Percentiles rank a stretch among this genome's conserved stretches.
Evolutionary conservation across 371 early-diverging fungal genomes (phyloP).

Genomic region (Lichtheimia corymbifera): DNA sequence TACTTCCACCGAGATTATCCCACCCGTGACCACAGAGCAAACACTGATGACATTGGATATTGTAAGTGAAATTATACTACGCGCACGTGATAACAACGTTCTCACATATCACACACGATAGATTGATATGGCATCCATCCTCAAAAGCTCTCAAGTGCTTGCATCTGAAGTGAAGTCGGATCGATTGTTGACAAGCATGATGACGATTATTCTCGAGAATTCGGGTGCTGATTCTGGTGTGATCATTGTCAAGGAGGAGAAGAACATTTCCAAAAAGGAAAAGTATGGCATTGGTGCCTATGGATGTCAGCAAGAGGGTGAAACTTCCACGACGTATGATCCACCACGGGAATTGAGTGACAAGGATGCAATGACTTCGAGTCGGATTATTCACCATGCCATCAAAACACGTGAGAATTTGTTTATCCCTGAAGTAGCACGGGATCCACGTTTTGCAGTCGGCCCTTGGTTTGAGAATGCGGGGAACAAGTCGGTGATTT

Average conservation of each 20-base stretch:
- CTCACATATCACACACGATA: neutral
- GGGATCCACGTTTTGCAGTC: slow-evolving; percentile 43
- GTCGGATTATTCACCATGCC: slow-evolving; percentile 40
- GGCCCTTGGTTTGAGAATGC: slow-evolving; percentile 50
- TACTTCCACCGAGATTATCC: slow-evolving; percentile 10
- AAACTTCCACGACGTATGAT: slow-evolving; percentile 36
- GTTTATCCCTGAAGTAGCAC: slow-evolving; percentile 38
- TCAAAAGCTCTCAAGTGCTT: slow-evolving; percentile 50
- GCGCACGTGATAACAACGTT: neutral
- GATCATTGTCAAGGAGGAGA: slow-evolving; percentile 42
- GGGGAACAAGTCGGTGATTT: slow-evolving; percentile 55
- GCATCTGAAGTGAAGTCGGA: slow-evolving; percentile 50
- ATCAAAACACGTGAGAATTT: slow-evolving; percentile 46
- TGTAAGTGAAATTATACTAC: slow-evolving; percentile 16
- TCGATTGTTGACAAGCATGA: slow-evolving; percentile 38
- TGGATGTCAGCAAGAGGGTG: slow-evolving; percentile 41
- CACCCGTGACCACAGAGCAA: slow-evolving; percentile 44
- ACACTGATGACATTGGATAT: slow-evolving; percentile 47
- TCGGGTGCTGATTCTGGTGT: slow-evolving; percentile 49
- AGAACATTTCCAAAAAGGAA: slow-evolving; percentile 38
- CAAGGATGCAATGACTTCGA: slow-evolving; percentile 34
- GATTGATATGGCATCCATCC: slow-evolving; percentile 45
- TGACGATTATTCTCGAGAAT: slow-evolving; percentile 47
- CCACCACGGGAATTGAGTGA: slow-evolving; percentile 36
- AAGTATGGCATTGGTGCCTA: slow-evolving; percentile 44